Evolutionary conservation across 495 filamentous ascomycete genomes (phyloP), one percentile per base, ranked within the genome.

Genomic region (Hypomontagnella monticulosa): DNA sequence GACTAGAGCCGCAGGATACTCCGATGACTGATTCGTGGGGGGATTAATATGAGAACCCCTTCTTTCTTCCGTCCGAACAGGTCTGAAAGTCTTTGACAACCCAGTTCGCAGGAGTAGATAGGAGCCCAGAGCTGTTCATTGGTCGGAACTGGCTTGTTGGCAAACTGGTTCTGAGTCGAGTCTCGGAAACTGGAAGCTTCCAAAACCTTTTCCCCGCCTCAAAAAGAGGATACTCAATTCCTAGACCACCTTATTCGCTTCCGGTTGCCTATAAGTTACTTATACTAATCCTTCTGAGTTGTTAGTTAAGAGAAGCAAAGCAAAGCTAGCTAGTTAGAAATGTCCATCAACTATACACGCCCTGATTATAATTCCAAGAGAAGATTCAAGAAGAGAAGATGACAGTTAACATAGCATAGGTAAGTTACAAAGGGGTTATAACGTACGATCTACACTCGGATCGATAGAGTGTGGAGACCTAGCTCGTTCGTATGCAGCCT

Each of bases 401-500:
- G 53, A 58, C 46, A 30, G 50, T 38, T 57, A 44, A 60, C 34
- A 33, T 43, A 32, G 59, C 32, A 9, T 11, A 14, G 54, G 37
- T 51, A n/a, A 40, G 30, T 38, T 49, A 59, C 46, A 66, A 66
- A 54, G 57, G 57, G 63, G 52, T n/a, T 57, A 58, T 62, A 42
- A 53, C 62, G 47, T 54, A 63, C 62, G 36, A 57, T 63, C 51
- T 61, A 65, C 67, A 60, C 37, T 57, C 38, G 53, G 41, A 43
- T 72, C 64, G 54, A 59, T 56, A 38, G 50, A 64, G 56, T 67
- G 72, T 73, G 70, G 74, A 66, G 66, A 67, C 59, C 10, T 33
- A 55, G 67, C 73, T 64, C 65, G 73, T 72, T 76, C 66, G 74
- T 75, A 79, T 81, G 80, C 79, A 77, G 78, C 71, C 76, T 80